Base-by-base conservation (phyloP, 2,329 filamentous ascomycete genomes). In the Aspergillus fischeri region DNA sequence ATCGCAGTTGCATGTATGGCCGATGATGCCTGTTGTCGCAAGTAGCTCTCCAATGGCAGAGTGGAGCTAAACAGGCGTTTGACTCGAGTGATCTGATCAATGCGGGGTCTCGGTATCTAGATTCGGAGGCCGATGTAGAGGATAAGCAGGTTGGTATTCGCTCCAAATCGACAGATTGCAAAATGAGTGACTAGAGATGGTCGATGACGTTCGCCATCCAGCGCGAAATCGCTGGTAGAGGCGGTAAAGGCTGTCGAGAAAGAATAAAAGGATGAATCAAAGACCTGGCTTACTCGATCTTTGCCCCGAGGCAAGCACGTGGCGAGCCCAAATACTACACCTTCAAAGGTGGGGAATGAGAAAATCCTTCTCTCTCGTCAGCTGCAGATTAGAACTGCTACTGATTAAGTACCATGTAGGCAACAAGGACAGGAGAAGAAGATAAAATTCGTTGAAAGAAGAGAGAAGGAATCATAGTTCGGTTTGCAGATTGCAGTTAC, bases 1-100 rank as follows among this genome's bases (percentile, higher is more conserved):
- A 75, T 75, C 49, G 51, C 64, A 51, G 28, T 24, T 24, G 28
- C 32, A 51, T 53, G 54, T 53, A 58, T 47, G 38, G 51, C 41
- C 35, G 24, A 35, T 10, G 48, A 9, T 49, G 44, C 32, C 28
- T 54, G 24, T 51, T 20, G 49, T 21, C 54, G 45, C 29, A 11
- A 51, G 49, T 25, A 24, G 28, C 48, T 53, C 35, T 44, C 54
- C 63, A 59, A 52, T 53, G 57, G 53, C 49, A 51, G 25, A 53
- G 59, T 60, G 60, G 62, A 67, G 58, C 60, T 49, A 29, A 58
- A 54, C 32, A 51, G 63, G 59, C 58, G 59, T 50, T 35, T 49
- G 53, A 53, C 53, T 61, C 47, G 52, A 51, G 49, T 53, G 51
- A 59, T 49, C 45, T 49, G 52, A 53, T 48, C 49, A 51, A 60